These are phyloP conservation scores for Furcasterigmium furcatum DNA, from an alignment of 2,329 filamentous ascomycete genomes.

Conservation along the genomic window DNA sequence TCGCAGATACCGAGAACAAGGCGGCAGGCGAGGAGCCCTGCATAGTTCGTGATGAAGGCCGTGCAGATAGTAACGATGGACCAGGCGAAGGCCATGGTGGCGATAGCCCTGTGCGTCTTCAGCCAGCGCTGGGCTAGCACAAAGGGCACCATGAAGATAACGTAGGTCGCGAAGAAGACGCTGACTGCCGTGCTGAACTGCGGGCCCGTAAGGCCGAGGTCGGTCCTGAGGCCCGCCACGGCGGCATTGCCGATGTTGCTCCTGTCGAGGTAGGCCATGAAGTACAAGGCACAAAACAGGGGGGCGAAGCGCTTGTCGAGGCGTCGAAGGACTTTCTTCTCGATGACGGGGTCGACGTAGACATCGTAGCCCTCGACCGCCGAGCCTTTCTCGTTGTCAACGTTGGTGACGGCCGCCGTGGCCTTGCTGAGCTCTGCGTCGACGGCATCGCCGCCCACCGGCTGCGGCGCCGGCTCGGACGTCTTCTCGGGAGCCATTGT, in stretches of 20 bases:
- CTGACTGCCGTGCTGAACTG: conserved; percentile 57
- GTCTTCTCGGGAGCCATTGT: background rate
- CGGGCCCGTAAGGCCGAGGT: conserved; percentile 46
- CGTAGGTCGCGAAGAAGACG: conserved; percentile 59
- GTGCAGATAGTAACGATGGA: conserved; percentile 9
- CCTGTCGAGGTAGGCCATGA: conserved; percentile 22
- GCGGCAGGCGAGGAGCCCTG: conserved; percentile 3
- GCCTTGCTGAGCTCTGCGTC: conserved; percentile 1
- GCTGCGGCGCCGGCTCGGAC: background rate
- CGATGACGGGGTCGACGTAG: conserved; percentile 1
- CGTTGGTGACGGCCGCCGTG: background rate
- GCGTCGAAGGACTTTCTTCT: conserved; percentile 2
- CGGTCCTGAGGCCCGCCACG: conserved; percentile 52
- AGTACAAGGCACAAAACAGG: conserved; percentile 2
- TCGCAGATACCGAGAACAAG: conserved; percentile 9
- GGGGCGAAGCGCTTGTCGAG: conserved; percentile 3
- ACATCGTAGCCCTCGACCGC: background rate
- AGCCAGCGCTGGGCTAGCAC: conserved; percentile 5
- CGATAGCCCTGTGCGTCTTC: conserved; percentile 4
- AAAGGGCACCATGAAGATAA: conserved; percentile 55
- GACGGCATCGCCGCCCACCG: background rate
- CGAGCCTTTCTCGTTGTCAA: background rate
- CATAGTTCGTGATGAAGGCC: conserved; percentile 5
- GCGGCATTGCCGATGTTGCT: conserved; percentile 53
- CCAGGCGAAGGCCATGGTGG: conserved; percentile 8